These are phyloP conservation scores for Zostera marina DNA, from an alignment of 116 monocot species.

Conservation along the genomic window DNA sequence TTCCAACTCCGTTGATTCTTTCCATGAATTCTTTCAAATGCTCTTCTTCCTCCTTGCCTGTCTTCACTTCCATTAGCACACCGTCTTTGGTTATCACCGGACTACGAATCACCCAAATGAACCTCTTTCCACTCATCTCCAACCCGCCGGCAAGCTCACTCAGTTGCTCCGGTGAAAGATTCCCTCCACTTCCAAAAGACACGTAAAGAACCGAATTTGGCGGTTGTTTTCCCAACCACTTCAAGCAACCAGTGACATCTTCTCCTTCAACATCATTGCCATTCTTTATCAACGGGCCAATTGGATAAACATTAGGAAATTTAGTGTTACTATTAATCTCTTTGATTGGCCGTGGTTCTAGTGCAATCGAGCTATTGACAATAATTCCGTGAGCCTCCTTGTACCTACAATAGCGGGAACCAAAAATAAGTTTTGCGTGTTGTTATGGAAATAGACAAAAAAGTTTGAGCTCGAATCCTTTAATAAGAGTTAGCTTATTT, in stretches of 20 bases:
- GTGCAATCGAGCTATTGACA: conserved; percentile 24
- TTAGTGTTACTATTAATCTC: conserved; percentile 5
- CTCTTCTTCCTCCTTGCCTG: conserved; percentile 9
- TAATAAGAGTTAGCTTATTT: too few species aligned
- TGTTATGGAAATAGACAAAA: too few species aligned
- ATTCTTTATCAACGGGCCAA: conserved; percentile 30
- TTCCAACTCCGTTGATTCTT: conserved; percentile 16
- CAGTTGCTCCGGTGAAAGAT: conserved; percentile 31
- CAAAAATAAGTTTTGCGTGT: too few species aligned
- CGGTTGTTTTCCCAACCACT: conserved; percentile 60
- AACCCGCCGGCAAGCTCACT: conserved; percentile 63
- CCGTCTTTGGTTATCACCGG: conserved; percentile 18
- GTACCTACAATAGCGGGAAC: too few species aligned
- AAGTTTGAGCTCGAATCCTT: too few species aligned
- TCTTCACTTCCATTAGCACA: conserved; percentile 11
- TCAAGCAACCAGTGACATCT: conserved; percentile 3
- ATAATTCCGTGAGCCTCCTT: conserved; percentile 26
- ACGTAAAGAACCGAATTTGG: conserved; percentile 46
- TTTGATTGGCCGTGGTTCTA: conserved; percentile 21
- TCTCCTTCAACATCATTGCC: neutral
- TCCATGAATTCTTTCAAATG: conserved; percentile 52
- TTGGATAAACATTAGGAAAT: conserved; percentile 21
- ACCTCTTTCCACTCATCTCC: conserved; percentile 53
- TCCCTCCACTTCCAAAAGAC: conserved; percentile 66
- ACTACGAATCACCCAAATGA: conserved; percentile 49